Base-by-base conservation (phyloP, 164 flowering plant species). In the Berberis thunbergii region DNA sequence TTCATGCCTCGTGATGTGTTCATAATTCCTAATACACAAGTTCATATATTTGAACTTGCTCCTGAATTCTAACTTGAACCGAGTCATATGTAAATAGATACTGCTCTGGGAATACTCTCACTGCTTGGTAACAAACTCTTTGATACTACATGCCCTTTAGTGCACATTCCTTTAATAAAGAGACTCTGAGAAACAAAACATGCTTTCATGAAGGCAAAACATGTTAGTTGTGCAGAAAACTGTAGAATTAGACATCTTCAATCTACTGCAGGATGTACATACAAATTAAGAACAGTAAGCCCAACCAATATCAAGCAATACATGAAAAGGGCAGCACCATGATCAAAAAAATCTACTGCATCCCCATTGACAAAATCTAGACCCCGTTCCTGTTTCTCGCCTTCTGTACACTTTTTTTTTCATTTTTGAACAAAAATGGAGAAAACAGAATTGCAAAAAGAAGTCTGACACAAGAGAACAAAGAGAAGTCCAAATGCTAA, bases 221-320 rank as follows among this genome's bases (percentile, higher is more conserved):
- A 26, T 26, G 26, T 26, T 26, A 26, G 26, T 26, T 26, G 26
- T 26, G 26, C 26, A 26, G 26, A 26, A 26, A 26, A 26, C 26
- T 26, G 26, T 26, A 26, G 26, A 26, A 26, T 26, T 26, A 26
- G 26, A 26, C 58, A 64, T 42, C 64, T 68, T 59, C 64, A 46
- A 66, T 73, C 65, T 65, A 63, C 60, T 69, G 60, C 72, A 65
- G 64, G 13, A 73, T 69, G 67, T 73, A 69, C 69, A 69, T 73
- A 66, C 60, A 70, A 55, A 0, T 60, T 45, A 41, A 52, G 59
- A 66, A 52, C 57, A 59, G 69, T 59, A 40, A 67, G 6, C 45
- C 44, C 13, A 63, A 41, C 61, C 60, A n/a, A 7, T 63, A 38
- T 52, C 9, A 60, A 48, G 52, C 11, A n/a, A 58, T 43, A 42